Evolutionary conservation across 805 yeast species (phyloP), one percentile per base, ranked within the genome.

Genomic region (Pichia exigua): DNA sequence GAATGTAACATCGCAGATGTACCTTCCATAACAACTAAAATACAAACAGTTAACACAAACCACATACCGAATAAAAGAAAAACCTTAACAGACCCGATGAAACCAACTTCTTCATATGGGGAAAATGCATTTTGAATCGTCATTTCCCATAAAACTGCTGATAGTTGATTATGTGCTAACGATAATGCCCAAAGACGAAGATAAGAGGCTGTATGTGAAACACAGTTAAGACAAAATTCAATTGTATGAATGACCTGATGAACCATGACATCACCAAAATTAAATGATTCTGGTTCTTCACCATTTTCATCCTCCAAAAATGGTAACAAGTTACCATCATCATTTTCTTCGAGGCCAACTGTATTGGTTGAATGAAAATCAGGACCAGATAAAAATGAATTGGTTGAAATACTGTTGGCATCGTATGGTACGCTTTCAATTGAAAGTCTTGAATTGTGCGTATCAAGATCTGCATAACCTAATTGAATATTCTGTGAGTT

Each of bases 1-100:
- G 87, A 78, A 65, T 85, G 91, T 61, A 85, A 72, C 91, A 85
- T 85, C 21, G 90, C 90, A n/a, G 88, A 82, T 0, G 90, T 85
- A 51, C 91, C 91, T 68, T 85, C 91, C 91, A 85, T 85, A 46
- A 82, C 72, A 46, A 85, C 90, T 63, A 85, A 70, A 42, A 85
- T 81, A 58, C 81, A 75, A 40, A 82, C 83, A 0, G 90, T 83
- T 58, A 85, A 71, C 8, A 77, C 75, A 65, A 85, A 84, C 91
- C 91, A 85, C 80, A 84, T 77, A 30, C 81, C 86, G 69, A 84
- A 85, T 50, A 85, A 66, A 27, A 78, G 64, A 20, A 83, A 81
- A 2, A 82, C 77, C 76, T 76, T 76, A 41, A 79, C 52, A 8
- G 81, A 77, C 10, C 88, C 88, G 20, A 65, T 57, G 27, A 71